Evolutionary conservation across 2,329 filamentous ascomycete species (phyloP), one percentile per base, ranked within the genome.

Genomic region (Colletotrichum limetticola): DNA sequence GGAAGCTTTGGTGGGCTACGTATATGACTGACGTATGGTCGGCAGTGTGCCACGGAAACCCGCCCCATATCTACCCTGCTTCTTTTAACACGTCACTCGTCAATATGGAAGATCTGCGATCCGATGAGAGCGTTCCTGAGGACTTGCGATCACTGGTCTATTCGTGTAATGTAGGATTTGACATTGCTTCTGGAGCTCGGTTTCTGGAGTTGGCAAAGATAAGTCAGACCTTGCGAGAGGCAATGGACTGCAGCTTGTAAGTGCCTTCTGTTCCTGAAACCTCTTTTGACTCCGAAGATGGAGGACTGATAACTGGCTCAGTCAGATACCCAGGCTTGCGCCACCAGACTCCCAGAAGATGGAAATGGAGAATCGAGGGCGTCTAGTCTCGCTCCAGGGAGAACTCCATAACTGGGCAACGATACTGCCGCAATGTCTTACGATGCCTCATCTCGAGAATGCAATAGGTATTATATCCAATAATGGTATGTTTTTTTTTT

Each of bases 1-100:
- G 79, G 72, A 86, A 85, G 75, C 75, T 87, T 4, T 87, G 85
- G 85, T 87, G 85, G 85, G 83, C 82, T 0, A 80, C 81, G 0
- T 85, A 82, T 57, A 75, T 82, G 4, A 79, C 82, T 0, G 86
- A 87, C 67, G 81, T 81, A 32, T 87, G 86, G 86, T 83, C 85
- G 1, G 80, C 85, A 1, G 79, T 86, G 32, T 84, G 83, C 49
- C 85, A 87, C 69, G 86, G 86, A 0, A 86, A 86, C 60, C 84
- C 85, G 4, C 84, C 85, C 2, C 85, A 86, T 73, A 83, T 87
- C 30, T 80, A 80, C 60, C 74, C 75, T 3, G 79, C 78, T 3
- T 84, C 85, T 0, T 87, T 84, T 66, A 83, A 81, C 59, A 87
- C 85, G 0, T 70, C 78, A 0, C 76, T 79, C 2, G 79, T 82